These are phyloP conservation scores for Polyporus tsugae DNA, from an alignment of 1,284 basidiomycete genomes.

Conservation along the genomic window DNA sequence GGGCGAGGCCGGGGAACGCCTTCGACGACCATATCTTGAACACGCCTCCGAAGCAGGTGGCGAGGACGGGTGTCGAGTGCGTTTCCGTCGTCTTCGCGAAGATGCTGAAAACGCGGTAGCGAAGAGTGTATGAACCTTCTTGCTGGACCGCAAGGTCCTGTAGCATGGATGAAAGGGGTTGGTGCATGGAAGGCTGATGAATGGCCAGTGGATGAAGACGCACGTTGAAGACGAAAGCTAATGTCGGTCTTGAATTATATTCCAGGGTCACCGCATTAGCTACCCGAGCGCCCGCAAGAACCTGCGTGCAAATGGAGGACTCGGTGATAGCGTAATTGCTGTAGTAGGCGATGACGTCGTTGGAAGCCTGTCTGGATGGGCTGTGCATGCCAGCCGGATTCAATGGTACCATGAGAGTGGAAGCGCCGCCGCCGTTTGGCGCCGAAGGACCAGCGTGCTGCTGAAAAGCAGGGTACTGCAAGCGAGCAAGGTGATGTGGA, in stretches of 20 bases:
- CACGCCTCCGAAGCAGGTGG: constrained; percentile 72
- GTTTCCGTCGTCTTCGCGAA: constrained; percentile 31
- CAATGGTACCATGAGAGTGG: constrained; percentile 5
- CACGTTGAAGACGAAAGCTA: constrained; percentile 78
- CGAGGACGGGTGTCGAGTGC: constrained; percentile 60
- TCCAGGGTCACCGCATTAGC: constrained; percentile 67
- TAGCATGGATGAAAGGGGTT: neutral
- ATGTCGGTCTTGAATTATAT: constrained; percentile 61
- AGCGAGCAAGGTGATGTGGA: neutral
- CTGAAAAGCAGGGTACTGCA: neutral
- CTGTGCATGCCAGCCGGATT: constrained; percentile 4
- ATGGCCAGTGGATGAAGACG: constrained; percentile 34
- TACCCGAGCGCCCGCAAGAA: constrained; percentile 71
- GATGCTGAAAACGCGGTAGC: constrained; percentile 40
- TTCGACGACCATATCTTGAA: constrained; percentile 83
- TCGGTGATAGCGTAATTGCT: constrained; percentile 54
- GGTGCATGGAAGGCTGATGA: neutral
- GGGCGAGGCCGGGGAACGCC: constrained; percentile 77
- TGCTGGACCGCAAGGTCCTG: constrained; percentile 40
- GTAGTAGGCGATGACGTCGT: constrained; percentile 51
- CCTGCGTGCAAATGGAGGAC: constrained; percentile 58
- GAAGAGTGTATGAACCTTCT: constrained; percentile 39
- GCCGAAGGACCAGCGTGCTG: neutral
- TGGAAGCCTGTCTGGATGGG: constrained; percentile 11
- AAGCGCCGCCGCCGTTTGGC: neutral